These are phyloP conservation scores for Blumeriella jaapii DNA, from an alignment of 2,329 filamentous ascomycete genomes.

Conservation along the genomic window DNA sequence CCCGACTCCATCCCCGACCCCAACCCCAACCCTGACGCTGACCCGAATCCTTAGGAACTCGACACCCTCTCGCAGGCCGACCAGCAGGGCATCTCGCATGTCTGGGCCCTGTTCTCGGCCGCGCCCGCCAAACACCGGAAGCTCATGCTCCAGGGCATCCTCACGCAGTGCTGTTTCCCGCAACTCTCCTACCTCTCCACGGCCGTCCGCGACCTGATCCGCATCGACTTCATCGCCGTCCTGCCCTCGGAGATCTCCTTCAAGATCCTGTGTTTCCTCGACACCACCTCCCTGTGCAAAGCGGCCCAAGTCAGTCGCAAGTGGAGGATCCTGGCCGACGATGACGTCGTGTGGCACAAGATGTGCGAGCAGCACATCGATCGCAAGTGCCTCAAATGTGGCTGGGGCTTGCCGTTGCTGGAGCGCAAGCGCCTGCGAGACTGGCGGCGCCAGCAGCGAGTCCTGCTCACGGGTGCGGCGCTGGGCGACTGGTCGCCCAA, in stretches of 20 bases:
- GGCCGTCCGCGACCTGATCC: constrained; percentile 85
- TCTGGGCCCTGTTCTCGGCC: constrained; percentile 96
- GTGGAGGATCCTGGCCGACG: constrained; percentile 86
- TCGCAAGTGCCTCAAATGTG: constrained; percentile 86
- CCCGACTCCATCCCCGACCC: too few relatives aligned
- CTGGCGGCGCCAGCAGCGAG: constrained; percentile 65
- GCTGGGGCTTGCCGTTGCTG: constrained; percentile 83
- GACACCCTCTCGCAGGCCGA: constrained; percentile 72
- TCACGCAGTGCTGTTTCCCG: constrained; percentile 94
- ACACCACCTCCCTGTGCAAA: constrained; percentile 90
- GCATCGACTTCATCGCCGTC: constrained; percentile 90
- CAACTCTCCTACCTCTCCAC: constrained; percentile 88
- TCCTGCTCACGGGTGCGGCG: constrained; percentile 49
- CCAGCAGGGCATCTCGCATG: constrained; percentile 90
- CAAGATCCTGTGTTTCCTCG: constrained; percentile 85
- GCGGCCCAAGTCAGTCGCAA: constrained; percentile 84
- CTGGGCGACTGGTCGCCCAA: constrained; percentile 41
- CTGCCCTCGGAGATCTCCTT: constrained; percentile 84
- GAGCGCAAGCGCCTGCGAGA: constrained; percentile 81
- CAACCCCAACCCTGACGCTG: too few relatives aligned
- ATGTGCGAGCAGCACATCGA: constrained; percentile 98
- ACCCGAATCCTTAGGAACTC: too few relatives aligned
- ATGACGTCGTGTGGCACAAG: constrained; percentile 93
- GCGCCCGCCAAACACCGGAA: constrained; percentile 89
- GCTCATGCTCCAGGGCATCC: constrained; percentile 90